Percentiles rank a stretch among this genome's conserved stretches.
phyloP scores from a whole-genome alignment of 345 rosid species.

The Orychophragmus violaceus region DNA sequence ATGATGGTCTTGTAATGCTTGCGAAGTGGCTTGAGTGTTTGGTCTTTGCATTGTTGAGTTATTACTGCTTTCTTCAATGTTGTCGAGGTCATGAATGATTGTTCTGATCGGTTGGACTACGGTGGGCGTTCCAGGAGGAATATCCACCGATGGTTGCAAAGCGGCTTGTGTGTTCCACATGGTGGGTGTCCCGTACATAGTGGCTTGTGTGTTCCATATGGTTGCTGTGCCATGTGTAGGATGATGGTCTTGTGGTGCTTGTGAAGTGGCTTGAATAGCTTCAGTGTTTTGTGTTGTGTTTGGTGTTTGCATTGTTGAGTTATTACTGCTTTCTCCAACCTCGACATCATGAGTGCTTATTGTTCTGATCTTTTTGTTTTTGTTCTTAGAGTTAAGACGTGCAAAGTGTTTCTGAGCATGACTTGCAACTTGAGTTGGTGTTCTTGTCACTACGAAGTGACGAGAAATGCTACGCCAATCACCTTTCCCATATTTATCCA shows the following conservation, averaged over 20 bases:
- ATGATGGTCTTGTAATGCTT: constrained; percentile 4
- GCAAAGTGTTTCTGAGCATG: constrained; percentile 88
- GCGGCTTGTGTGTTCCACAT: not conserved
- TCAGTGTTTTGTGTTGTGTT: constrained; percentile 51
- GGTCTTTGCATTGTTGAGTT: no score
- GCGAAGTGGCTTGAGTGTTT: constrained; percentile 36
- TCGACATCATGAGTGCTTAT: constrained; percentile 77
- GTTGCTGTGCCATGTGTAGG: no score
- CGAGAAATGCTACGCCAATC: constrained; percentile 94
- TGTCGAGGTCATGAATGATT: no score
- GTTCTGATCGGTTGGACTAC: no score
- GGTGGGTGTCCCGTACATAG: not conserved
- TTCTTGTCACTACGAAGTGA: constrained; percentile 66
- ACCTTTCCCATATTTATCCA: constrained; percentile 82
- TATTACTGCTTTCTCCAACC: constrained; percentile 38
- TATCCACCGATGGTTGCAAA: no score
- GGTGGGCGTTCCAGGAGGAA: no score
- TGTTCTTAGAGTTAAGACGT: constrained; percentile 66
- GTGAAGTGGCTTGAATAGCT: constrained; percentile 27
- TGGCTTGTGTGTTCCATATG: no score
- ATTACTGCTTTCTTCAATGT: no score
- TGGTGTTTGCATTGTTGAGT: constrained; percentile 48
- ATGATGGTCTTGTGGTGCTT: no score
- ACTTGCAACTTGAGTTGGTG: constrained; percentile 89
- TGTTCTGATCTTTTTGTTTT: constrained; percentile 59